These are phyloP conservation scores for bread wheat (Triticum aestivum) DNA, from an alignment of 176 grass and related monocot species.

Conservation along the genomic window IWGSC_CS_RefSeq_v2.1 NC_057814.1:164153533-164154032, in stretches of 20 bases:
- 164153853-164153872: constrained; percentile 45
- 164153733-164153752: constrained; percentile 40
- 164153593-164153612: background rate
- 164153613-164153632: background rate
- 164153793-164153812: background rate
- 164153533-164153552: background rate
- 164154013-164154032: constrained; percentile 76
- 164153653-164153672: background rate
- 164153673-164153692: background rate
- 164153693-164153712: constrained; percentile 26
- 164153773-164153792: constrained; percentile 28
- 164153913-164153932: constrained; percentile 17
- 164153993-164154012: constrained; percentile 68
- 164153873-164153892: constrained; percentile 17
- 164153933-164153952: background rate
- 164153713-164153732: constrained; percentile 49
- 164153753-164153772: background rate
- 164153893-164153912: constrained; percentile 9
- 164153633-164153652: background rate
- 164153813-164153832: background rate
- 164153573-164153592: background rate
- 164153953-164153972: background rate
- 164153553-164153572: background rate
- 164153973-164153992: constrained; percentile 60
- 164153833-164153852: constrained; percentile 47